Base-by-base conservation (phyloP, 1,139 yeast genomes). In the Geotrichum fermentans region DNA sequence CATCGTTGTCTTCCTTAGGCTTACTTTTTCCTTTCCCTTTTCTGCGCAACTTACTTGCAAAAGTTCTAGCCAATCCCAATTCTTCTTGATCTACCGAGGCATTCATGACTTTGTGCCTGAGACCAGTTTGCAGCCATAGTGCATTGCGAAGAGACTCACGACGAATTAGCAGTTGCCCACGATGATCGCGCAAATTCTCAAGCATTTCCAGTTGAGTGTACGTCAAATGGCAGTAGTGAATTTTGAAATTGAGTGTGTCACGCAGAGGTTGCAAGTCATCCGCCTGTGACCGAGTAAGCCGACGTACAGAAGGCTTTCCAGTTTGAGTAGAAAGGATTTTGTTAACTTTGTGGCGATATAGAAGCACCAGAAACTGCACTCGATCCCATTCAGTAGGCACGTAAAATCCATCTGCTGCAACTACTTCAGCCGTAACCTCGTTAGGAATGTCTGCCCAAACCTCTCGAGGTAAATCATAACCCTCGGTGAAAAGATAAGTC, bases 341-440 rank as follows among this genome's bases (percentile, higher is more conserved):
- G n/a, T 52, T 35, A 4, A 42, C 51, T 40, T 52, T 52, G 35
- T 51, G 24, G 14, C 47, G 43, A 40, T 56, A 57, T 7, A 57
- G 46, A 1, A 41, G 38, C 14, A 73, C 67, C 4, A 72, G 64
- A 53, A 75, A 75, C 17, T 71, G 55, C 40, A 77, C 74, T 45
- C 82, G 61, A 42, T 74, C 79, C 77, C 78, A 74, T 58, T 77
- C 82, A 1, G 70, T 68, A 1, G 77, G 76, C 4, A 75, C 75
- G 58, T 71, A 77, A 53, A 77, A 77, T 14, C 72, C 73, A 54
- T 77, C 79, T 17, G 71, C 65, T 0, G 73, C 71, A 4, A 76
- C 66, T 4, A 75, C 73, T 22, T 71, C 73, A 0, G 73, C 68
- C 17, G 74, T 66, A 10, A 75, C 61, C 1, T 64, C 57, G 0